Base-by-base conservation (phyloP, 805 yeast species). In the Yarrowia sp. region DNA sequence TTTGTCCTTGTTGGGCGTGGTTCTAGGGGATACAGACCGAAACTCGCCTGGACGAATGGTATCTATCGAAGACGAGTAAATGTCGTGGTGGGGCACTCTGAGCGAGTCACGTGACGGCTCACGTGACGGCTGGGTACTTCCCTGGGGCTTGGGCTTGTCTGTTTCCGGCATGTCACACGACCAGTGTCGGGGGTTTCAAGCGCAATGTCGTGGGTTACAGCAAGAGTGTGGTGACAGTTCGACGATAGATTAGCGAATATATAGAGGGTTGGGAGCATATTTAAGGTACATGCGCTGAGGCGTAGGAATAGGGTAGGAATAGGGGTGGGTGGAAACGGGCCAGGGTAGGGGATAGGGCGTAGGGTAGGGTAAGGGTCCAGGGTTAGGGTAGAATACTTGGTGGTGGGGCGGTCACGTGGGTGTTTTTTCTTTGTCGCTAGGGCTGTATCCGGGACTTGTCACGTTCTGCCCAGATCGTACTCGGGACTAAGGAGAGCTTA, bases 41-140 rank as follows among this genome's bases (percentile, higher is more conserved):
- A 33, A 40, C 35, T 35, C 30, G 16, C 24, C 41, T 3, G 61
- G 61, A 3, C 61, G 44, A 14, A 54, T 26, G 26, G 61, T 54
- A 12, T 54, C 61, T 7, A 54, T 38, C n/a, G 61, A 54, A n/a
- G 46, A 38, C 22, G 61, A 54, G 19, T 54, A 54, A 54, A 54
- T 54, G 61, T 54, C 46, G 26, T 12, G 40, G 10, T n/a, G 19
- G 4, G 35, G 38, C 8, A 38, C 26, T 2, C 9, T 26, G 8
- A 48, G 17, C 17, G 54, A 48, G 24, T 48, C 54, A 19, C 54
- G 54, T 19, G 54, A 48, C 19, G 38, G 28, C 21, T 30, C 28
- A 14, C 26, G 38, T 14, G 36, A n/a, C 17, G 30, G 35, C 7
- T 16, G 48, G 12, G 19, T 12, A 19, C 14, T 19, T 9, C 19